Base-by-base conservation (phyloP, 768 basidiomycete species). In the Pisolithus sp. region DNA sequence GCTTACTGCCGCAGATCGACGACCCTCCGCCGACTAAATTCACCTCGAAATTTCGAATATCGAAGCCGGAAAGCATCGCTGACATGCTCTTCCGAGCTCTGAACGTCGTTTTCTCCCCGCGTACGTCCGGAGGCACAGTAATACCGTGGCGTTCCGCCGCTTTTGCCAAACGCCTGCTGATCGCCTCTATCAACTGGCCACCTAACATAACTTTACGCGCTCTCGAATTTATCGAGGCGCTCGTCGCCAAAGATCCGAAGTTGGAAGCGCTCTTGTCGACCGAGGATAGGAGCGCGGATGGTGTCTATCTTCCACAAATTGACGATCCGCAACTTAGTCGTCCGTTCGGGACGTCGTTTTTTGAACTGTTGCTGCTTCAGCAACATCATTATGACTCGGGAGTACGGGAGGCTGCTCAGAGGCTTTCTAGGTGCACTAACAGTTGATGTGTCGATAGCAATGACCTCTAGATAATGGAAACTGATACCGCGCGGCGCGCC, bases 11-110 rank as follows among this genome's bases (percentile, higher is more conserved):
- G 7, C 79, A 82, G 55, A 73, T 90, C 55, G 89, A 93, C 52
- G 71, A 74, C 40, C 60, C 71, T 18, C 66, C 53, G 2, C 46
- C 46, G n/a, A 18, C 46, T 7, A 24, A 24, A 24, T 56, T 67
- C 42, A 36, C 55, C 45, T 50, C 66, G 54, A 51, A 61, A 44
- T 62, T 60, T 36, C 63, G 61, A 48, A 57, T 55, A 44, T 44
- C 56, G 44, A 69, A 63, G 55, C 56, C 68, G 24, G 63, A 62
- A 43, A 74, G 76, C 4, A 62, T 77, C 38, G 73, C 79, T 26
- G 85, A 88, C 64, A 80, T 94, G 67, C 74, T 98, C 47, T 97
- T 99, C 78, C 81, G 85, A 51, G 87, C 91, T 46, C 76, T 99
- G 51, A 71, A 82, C 43, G 76, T 90, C 48, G 81, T 86, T 40